phyloP scores from a whole-genome alignment of 306 rosid genomes.

The Dalbergia oliveri region DNA sequence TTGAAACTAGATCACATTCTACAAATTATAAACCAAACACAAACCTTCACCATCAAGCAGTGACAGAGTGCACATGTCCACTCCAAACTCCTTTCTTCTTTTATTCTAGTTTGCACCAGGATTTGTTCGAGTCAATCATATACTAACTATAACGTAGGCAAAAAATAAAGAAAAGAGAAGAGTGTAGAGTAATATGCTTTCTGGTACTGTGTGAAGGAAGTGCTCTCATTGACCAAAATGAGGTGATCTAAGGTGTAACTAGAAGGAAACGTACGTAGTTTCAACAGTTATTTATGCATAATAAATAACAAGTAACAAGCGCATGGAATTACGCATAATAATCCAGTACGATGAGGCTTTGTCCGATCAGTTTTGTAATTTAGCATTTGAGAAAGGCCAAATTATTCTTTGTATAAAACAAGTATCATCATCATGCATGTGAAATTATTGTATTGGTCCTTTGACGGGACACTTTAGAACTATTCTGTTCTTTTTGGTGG shows the following conservation, averaged over 20 bases:
- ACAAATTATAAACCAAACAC: no score
- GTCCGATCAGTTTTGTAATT: background rate
- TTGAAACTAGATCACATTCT: no score
- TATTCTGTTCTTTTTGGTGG: no score
- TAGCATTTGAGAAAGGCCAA: background rate
- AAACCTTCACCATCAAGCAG: no score
- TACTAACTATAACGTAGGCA: background rate
- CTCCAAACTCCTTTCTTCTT: no score
- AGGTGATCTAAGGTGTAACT: background rate
- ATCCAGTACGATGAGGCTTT: background rate
- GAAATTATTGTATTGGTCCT: background rate
- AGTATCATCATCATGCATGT: background rate
- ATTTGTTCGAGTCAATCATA: no score
- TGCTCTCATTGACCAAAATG: background rate
- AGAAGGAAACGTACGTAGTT: background rate
- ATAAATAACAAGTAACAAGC: background rate
- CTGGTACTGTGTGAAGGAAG: background rate
- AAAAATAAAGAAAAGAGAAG: background rate
- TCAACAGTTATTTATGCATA: background rate
- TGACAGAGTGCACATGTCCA: no score
- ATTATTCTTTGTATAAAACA: background rate
- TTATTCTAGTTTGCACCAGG: no score
- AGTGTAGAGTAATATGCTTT: background rate
- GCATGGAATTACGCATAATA: background rate
- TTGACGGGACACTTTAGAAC: background rate